Evolutionary conservation across 2,329 filamentous ascomycete species (phyloP), one percentile per base, ranked within the genome.

Genomic region (Lecanicillium sp.): DNA sequence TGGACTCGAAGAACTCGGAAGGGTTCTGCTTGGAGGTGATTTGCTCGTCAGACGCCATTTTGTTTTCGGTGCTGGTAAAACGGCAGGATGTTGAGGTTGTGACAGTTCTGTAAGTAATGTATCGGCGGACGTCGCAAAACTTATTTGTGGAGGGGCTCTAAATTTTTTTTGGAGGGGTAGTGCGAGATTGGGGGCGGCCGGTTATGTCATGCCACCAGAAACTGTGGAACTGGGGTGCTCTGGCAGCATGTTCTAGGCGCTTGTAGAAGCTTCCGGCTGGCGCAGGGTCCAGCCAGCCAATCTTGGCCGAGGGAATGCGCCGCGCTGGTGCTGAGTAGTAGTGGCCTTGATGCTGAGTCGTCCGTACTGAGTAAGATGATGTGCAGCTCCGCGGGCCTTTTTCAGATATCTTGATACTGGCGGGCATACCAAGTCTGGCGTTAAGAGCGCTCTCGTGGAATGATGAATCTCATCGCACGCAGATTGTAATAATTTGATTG

Each of bases 1-100:
- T 78, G 40, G 72, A 64, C 51, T 79, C 69, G 57, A 82, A 82
- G 52, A 79, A 74, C 38, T 79, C 69, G 45, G 65, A 58, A 17
- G 65, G 56, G 25, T 60, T 61, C 31, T 61, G 61, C 35, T 56
- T 48, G 15, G 46, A 51, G 14, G 50, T 49, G 61, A 56, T 39
- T 51, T 57, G 46, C 20, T 61, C 61, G 36, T 64, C 52, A 37
- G 56, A 51, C 42, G 68, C 53, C 71, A 75, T 76, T 46, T 46
- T 49, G 20, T 35, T 31, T 18, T 17, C 10, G 33, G 38, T 13
- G 29, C 9, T 3, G 14, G 8, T 29, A 33, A 19, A 33, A 36
- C 34, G 36, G 25, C 29, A 15, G 15, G 17, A 29, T 33, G 33
- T 14, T 15, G 18, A n/a, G n/a, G n/a, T n/a, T n/a, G n/a, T n/a